These are phyloP conservation scores for Stylosanthes scabra DNA, from an alignment of 331 rosid genomes.

Conservation along the genomic window DNA sequence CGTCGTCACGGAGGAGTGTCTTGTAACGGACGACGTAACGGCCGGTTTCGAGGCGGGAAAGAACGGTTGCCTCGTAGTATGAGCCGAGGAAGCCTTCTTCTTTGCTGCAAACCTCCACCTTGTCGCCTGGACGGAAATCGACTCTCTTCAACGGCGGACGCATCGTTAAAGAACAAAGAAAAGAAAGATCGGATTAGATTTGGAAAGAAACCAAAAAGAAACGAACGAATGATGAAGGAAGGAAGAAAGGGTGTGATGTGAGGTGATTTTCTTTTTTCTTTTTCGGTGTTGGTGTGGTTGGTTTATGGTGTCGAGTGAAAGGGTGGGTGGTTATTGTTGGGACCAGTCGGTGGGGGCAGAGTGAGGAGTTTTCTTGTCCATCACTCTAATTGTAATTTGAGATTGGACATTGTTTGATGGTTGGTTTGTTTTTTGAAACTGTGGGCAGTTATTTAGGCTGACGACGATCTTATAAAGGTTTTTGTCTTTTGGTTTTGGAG, in stretches of 20 bases:
- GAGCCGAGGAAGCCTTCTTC: slow-evolving; percentile 43
- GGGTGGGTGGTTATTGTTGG: too few species aligned
- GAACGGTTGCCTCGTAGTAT: slow-evolving; percentile 35
- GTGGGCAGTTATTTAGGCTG: too few species aligned
- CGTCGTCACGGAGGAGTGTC: slow-evolving; percentile 30
- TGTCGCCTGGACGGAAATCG: not conserved
- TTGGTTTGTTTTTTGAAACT: too few species aligned
- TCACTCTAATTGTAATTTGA: too few species aligned
- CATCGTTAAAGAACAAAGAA: not conserved
- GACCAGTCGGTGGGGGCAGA: too few species aligned
- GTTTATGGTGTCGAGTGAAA: too few species aligned
- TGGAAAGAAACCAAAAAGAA: too few species aligned
- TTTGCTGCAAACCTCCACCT: slow-evolving; percentile 34
- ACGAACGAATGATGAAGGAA: too few species aligned
- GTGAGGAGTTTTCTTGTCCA: too few species aligned
- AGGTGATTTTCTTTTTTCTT: not conserved
- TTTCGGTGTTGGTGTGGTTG: not conserved
- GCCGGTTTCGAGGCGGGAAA: slow-evolving; percentile 16
- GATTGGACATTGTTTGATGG: too few species aligned
- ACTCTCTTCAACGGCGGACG: slow-evolving; percentile 28
- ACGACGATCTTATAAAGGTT: too few species aligned
- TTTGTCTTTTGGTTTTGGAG: too few species aligned
- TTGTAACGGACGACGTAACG: slow-evolving; percentile 34
- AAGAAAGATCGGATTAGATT: not conserved
- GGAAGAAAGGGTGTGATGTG: not conserved